A percentile compares a stretch with the other conserved stretches of the same genome.
Evolutionary conservation across 148 eudicot species (phyloP).

Genomic region (Cornus controversa): DNA sequence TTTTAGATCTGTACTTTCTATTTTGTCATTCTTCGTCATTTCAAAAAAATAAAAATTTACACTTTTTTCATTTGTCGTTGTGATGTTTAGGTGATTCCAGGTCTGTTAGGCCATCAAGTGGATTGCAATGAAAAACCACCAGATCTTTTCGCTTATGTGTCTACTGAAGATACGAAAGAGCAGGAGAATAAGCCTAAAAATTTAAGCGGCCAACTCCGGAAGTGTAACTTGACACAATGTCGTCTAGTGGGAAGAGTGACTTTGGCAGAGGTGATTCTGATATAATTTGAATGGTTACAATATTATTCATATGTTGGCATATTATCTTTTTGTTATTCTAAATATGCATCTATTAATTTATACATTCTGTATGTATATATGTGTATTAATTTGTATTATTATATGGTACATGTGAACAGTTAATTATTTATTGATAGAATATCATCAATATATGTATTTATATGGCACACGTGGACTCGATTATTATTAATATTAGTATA

Average conservation of each 20-base stretch:
- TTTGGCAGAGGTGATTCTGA: slow-evolving; percentile 61
- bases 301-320: not conserved
- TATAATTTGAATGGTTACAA: not conserved
- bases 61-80: not conserved
- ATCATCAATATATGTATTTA: not conserved
- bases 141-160: slow-evolving; percentile 68
- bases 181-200: slow-evolving; percentile 25
- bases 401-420: not conserved
- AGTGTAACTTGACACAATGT: slow-evolving; percentile 66
- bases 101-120: slow-evolving; percentile 30
- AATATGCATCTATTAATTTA: not conserved
- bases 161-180: slow-evolving; percentile 37
- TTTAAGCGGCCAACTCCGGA: slow-evolving; percentile 47
- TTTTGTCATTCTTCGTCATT: not conserved
- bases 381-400: not conserved
- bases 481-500: too few relatives aligned
- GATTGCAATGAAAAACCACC: slow-evolving; percentile 35
- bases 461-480: too few relatives aligned
- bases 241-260: slow-evolving; percentile 43
- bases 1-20: not conserved
- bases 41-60: too few relatives aligned
- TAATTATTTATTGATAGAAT: not conserved
- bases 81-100: slow-evolving; percentile 66
- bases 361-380: not conserved
- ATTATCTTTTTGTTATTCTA: not conserved